Evolutionary conservation across 768 basidiomycete genomes (phyloP).

Genomic region (Rhizopogon roseolus): DNA sequence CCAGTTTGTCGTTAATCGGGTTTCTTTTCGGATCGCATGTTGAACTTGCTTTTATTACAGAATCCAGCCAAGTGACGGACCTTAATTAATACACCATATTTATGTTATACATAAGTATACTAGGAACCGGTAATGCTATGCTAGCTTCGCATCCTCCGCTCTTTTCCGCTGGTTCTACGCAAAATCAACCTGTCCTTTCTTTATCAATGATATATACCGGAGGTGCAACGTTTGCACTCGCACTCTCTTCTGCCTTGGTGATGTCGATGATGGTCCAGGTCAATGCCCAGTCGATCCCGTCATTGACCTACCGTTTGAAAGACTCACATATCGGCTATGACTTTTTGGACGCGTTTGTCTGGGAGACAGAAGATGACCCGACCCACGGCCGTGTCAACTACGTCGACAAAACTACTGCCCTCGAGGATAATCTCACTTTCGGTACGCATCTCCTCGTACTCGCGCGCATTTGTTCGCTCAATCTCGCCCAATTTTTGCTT

Average conservation of each 20-base stretch:
- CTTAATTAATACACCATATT: no score
- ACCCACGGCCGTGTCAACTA: constrained; percentile 66
- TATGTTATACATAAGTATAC: no score
- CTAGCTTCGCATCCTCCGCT: no score
- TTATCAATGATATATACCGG: neutral
- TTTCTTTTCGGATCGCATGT: no score
- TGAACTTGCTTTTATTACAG: no score
- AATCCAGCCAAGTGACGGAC: no score
- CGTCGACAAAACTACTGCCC: constrained; percentile 39
- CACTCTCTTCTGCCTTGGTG: neutral
- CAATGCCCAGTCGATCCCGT: constrained; percentile 1
- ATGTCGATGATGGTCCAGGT: neutral
- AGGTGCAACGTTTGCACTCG: neutral
- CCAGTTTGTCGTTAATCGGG: no score
- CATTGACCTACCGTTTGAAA: constrained; percentile 1
- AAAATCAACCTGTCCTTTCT: neutral
- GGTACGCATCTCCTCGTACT: constrained; percentile 26
- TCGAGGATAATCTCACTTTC: constrained; percentile 38
- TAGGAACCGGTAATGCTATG: no score
- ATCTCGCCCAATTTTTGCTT: neutral
- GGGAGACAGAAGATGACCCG: constrained; percentile 51
- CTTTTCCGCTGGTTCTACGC: neutral
- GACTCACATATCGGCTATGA: constrained; percentile 25
- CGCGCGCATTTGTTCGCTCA: neutral
- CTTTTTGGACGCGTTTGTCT: constrained; percentile 46